Evolutionary conservation across 2,329 filamentous ascomycete genomes (phyloP).

Genomic region (Akanthomyces dipterigenus): DNA sequence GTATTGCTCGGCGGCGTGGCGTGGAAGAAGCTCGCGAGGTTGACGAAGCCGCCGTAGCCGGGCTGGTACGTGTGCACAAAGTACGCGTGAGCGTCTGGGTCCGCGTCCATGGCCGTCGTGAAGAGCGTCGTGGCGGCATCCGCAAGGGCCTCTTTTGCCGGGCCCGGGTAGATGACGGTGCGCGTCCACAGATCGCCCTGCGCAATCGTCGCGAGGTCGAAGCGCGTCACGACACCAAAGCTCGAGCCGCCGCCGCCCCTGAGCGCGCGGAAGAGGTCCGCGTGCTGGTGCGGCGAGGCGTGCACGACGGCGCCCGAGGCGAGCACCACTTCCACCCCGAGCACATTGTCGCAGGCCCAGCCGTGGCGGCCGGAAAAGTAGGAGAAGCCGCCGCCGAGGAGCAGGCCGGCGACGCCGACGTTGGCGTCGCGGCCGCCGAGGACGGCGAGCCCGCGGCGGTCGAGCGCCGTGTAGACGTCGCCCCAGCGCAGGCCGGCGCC

Average conservation of each 20-base stretch:
- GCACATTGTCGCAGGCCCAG: slow-evolving; percentile 31
- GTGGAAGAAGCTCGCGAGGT: slow-evolving; percentile 16
- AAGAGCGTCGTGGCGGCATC: slow-evolving; percentile 13
- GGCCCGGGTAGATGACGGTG: slow-evolving; percentile 15
- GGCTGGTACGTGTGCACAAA: slow-evolving; percentile 14
- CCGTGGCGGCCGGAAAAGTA: slow-evolving; percentile 35
- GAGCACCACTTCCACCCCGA: slow-evolving; percentile 40
- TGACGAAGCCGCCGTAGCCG: slow-evolving; percentile 6
- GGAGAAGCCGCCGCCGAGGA: slow-evolving; percentile 33
- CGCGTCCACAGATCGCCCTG: slow-evolving; percentile 25
- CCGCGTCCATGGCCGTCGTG: slow-evolving; percentile 14
- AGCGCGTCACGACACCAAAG: slow-evolving; percentile 31
- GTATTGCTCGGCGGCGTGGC: slow-evolving; percentile 8
- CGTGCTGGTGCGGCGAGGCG: slow-evolving; percentile 27
- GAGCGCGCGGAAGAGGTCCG: slow-evolving; percentile 39
- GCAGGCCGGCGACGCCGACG: slow-evolving; percentile 14
- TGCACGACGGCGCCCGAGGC: slow-evolving; percentile 37
- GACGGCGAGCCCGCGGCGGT: slow-evolving; percentile 22
- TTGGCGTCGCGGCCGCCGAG: slow-evolving; percentile 13
- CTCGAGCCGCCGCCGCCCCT: slow-evolving; percentile 35
- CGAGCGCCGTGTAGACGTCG: slow-evolving; percentile 34
- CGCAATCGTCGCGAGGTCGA: slow-evolving; percentile 23
- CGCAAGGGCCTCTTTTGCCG: slow-evolving; percentile 14
- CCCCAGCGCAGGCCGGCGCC: slow-evolving; percentile 39
- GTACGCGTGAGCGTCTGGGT: slow-evolving; percentile 19